Percentiles rank a stretch among this genome's conserved stretches.
Evolutionary conservation across 352 stramenopile species (phyloP).

Genomic region (Halophytophthora batemanensis): DNA sequence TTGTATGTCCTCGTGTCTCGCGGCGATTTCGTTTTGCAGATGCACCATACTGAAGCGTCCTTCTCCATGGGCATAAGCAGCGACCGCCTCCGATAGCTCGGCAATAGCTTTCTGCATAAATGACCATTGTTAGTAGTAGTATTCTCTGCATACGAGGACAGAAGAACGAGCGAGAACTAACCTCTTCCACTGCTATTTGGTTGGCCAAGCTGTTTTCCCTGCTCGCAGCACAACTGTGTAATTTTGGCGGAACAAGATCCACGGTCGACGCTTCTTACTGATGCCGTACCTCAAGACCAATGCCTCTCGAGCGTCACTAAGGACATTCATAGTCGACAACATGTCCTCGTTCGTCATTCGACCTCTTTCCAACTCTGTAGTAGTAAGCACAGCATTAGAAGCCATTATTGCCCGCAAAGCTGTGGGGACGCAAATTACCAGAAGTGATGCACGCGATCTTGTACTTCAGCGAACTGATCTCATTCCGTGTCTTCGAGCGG

Average conservation of each 20-base stretch:
- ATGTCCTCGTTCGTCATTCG: constrained; percentile 53
- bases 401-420: neutral
- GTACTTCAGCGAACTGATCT: constrained; percentile 40
- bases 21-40: constrained; percentile 18
- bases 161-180: constrained; percentile 1
- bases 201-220: constrained; percentile 29
- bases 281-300: constrained; percentile 29
- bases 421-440: constrained; percentile 13
- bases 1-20: constrained; percentile 13
- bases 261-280: neutral
- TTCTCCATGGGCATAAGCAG: constrained; percentile 7
- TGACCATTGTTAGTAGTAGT: constrained; percentile 7
- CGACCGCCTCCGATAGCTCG: constrained; percentile 26
- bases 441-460: constrained; percentile 33
- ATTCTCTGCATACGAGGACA: neutral
- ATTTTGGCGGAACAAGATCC: neutral
- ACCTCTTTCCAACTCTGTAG: constrained; percentile 37
- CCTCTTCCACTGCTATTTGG: constrained; percentile 27
- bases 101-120: constrained; percentile 26
- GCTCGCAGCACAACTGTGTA: neutral
- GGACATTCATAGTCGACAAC: constrained; percentile 27
- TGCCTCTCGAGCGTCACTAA: constrained; percentile 23
- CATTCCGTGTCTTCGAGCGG: constrained; percentile 40
- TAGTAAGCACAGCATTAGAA: constrained; percentile 2
- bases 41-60: constrained; percentile 9